Evolutionary conservation across 139 green algal genomes (phyloP).

Genomic region (Chlorokybus atmophyticus): DNA sequence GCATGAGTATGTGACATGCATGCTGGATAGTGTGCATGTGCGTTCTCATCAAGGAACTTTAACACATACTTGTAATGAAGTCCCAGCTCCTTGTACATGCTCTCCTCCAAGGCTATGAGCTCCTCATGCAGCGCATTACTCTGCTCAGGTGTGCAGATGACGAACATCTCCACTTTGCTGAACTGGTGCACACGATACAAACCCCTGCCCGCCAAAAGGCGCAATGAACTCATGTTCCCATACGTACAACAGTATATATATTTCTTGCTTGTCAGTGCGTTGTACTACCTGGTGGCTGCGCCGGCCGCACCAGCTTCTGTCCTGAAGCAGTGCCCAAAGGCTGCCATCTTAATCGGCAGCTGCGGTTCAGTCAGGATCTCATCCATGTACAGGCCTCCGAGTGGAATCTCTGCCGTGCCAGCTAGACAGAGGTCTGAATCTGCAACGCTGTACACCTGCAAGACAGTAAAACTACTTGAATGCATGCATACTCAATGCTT

Average conservation of each 20-base stretch:
- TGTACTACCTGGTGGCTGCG: constrained; percentile 42
- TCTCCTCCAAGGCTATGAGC: constrained; percentile 46
- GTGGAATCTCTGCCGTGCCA: constrained; percentile 87
- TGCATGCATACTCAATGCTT: too few species aligned
- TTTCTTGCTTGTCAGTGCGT: too few species aligned
- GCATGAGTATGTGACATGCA: too few species aligned
- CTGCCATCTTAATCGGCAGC: constrained; percentile 81
- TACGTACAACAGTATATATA: too few species aligned
- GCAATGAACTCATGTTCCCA: too few species aligned
- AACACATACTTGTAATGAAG: constrained; percentile 81
- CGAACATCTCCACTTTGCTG: constrained; percentile 98
- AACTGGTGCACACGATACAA: constrained; percentile 98
- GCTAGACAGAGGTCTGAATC: constrained; percentile 77
- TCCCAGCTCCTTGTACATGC: constrained; percentile 71
- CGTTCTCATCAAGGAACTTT: too few species aligned
- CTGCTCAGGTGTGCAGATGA: constrained; percentile 76
- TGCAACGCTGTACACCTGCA: constrained; percentile 72
- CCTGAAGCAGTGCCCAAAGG: constrained; percentile 88
- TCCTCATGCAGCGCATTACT: constrained; percentile 72
- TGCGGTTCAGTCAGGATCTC: constrained; percentile 56
- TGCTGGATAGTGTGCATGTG: too few species aligned
- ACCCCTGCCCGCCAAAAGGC: constrained; percentile 32
- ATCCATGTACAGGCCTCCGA: constrained; percentile 84
- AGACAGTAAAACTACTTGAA: too few species aligned
- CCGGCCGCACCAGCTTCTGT: constrained; percentile 86